phyloP scores from a whole-genome alignment of 2,329 filamentous ascomycete genomes.

The Tetracladium maxilliforme region DNA sequence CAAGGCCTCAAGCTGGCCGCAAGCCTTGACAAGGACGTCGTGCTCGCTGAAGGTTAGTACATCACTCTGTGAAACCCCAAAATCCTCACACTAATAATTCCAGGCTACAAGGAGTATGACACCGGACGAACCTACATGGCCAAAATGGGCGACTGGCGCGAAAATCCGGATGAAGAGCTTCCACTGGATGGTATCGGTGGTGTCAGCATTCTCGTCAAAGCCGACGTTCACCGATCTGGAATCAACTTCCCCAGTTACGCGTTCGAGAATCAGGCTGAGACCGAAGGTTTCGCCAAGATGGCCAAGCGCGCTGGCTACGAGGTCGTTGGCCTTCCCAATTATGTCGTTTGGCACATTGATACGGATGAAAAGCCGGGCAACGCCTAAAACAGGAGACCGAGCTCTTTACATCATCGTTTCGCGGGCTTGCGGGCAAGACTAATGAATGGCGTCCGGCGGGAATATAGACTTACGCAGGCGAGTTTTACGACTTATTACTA shows the following conservation, averaged over 20 bases:
- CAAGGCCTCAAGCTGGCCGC: slow-evolving; percentile 64
- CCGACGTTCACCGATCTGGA: slow-evolving; percentile 88
- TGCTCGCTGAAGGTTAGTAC: slow-evolving; percentile 68
- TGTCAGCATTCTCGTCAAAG: slow-evolving; percentile 95
- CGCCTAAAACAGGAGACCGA: too few relatives aligned
- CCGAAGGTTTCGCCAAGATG: slow-evolving; percentile 98
- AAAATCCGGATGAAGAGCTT: slow-evolving; percentile 85
- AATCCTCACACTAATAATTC: slow-evolving; percentile 5
- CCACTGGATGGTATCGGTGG: slow-evolving; percentile 91
- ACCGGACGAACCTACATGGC: slow-evolving; percentile 87
- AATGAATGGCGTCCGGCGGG: too few relatives aligned
- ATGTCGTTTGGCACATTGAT: slow-evolving; percentile 97
- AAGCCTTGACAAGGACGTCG: slow-evolving; percentile 60
- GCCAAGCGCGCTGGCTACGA: slow-evolving; percentile 89
- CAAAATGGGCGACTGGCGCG: slow-evolving; percentile 78
- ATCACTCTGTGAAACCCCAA: neutral
- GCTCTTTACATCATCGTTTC: too few relatives aligned
- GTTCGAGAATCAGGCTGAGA: slow-evolving; percentile 98
- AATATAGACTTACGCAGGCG: too few relatives aligned
- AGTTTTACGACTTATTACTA: too few relatives aligned
- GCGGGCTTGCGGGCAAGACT: too few relatives aligned
- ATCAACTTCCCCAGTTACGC: slow-evolving; percentile 96
- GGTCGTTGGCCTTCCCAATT: slow-evolving; percentile 87
- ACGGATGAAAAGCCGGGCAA: slow-evolving; percentile 91
- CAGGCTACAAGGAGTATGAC: slow-evolving; percentile 84